Conservation (phyloP, 495 filamentous ascomycete species). For the Penicillium nucicola region DNA sequence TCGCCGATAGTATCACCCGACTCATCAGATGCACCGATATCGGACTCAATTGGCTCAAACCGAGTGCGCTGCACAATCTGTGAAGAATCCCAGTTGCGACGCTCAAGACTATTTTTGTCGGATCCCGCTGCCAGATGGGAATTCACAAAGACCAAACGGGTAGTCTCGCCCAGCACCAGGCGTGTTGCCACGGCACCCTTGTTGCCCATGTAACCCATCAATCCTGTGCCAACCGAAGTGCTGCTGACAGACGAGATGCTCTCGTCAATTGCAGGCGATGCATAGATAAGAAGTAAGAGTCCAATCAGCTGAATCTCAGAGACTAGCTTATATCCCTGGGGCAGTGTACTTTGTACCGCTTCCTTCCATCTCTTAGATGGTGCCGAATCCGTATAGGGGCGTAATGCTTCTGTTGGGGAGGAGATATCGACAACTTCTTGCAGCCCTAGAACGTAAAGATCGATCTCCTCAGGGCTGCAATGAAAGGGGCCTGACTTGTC, state of each 20-base stretch:
- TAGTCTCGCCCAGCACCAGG: conserved; percentile 85
- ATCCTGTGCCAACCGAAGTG: conserved; percentile 75
- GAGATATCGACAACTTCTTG: conserved; percentile 91
- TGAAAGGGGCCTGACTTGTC: conserved; percentile 10
- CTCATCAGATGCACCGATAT: conserved; percentile 45
- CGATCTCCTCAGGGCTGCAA: conserved; percentile 57
- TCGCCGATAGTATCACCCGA: conserved; percentile 71
- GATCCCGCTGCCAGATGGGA: conserved; percentile 84
- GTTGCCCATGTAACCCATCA: conserved; percentile 92
- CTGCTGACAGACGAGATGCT: conserved; percentile 75
- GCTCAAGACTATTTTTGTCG: conserved; percentile 71
- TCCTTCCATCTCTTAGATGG: conserved; percentile 76
- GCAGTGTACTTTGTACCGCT: conserved; percentile 66
- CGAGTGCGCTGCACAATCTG: conserved; percentile 71
- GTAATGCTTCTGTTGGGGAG: conserved; percentile 58
- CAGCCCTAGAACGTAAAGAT: conserved; percentile 83
- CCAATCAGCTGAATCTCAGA: conserved; percentile 84
- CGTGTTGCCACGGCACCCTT: conserved; percentile 86
- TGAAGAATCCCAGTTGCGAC: conserved; percentile 84
- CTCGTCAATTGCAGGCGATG: conserved; percentile 67
- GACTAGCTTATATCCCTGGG: conserved; percentile 70
- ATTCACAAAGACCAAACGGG: conserved; percentile 84
- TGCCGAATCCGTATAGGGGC: conserved; percentile 69
- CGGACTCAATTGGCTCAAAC: conserved; percentile 67
- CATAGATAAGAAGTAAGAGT: conserved; percentile 80